phyloP scores from a whole-genome alignment of 768 basidiomycete species.

The Lyophyllum shimeji region DNA sequence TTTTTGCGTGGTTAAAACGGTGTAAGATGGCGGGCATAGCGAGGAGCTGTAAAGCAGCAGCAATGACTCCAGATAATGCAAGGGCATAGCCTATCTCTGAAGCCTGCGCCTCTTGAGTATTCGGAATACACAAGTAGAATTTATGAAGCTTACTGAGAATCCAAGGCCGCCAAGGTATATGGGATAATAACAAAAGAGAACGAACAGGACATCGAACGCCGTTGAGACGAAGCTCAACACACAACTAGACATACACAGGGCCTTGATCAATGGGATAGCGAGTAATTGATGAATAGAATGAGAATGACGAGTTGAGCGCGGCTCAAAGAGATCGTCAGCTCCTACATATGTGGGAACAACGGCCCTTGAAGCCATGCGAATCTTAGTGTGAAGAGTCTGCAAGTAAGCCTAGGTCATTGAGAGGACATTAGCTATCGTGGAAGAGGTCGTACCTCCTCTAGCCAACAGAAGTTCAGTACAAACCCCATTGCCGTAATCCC shows the following conservation, averaged over 20 bases:
- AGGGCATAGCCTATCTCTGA: constrained; percentile 55
- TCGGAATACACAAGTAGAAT: constrained; percentile 1
- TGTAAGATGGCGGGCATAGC: constrained; percentile 54
- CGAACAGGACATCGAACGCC: constrained; percentile 61
- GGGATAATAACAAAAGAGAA: constrained; percentile 62
- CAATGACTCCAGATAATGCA: constrained; percentile 45
- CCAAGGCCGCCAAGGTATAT: constrained; percentile 47
- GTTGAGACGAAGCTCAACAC: constrained; percentile 51
- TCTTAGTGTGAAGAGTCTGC: not conserved
- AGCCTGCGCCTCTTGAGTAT: constrained; percentile 27
- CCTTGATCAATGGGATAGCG: constrained; percentile 48
- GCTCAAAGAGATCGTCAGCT: constrained; percentile 30
- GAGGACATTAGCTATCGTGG: not conserved
- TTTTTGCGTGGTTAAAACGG: constrained; percentile 43
- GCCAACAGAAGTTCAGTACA: constrained; percentile 40
- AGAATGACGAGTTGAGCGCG: not conserved
- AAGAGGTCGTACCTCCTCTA: constrained; percentile 48
- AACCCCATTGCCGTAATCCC: constrained; percentile 38
- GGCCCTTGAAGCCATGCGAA: not conserved
- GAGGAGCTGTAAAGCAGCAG: constrained; percentile 47
- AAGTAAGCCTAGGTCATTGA: not conserved
- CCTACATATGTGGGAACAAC: not conserved
- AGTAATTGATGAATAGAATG: constrained; percentile 38
- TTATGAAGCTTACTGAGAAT: constrained; percentile 25
- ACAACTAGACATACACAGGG: constrained; percentile 48